A percentile compares a stretch with the other conserved stretches of the same genome.
These are phyloP conservation scores for Tephrocybe sp. DNA, from an alignment of 768 basidiomycete genomes.

Conservation along the genomic window DNA sequence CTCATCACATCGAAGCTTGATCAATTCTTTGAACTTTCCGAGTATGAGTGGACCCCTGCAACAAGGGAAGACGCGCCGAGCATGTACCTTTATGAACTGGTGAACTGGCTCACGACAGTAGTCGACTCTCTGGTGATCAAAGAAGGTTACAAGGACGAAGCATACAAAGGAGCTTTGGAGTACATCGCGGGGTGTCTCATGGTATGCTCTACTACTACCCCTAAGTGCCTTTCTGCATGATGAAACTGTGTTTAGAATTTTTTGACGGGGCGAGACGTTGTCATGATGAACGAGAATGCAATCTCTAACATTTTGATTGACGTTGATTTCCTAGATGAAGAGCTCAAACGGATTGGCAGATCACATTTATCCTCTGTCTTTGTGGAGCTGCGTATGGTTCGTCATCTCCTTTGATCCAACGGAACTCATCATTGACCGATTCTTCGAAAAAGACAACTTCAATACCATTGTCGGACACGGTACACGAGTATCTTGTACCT, in stretches of 20 bases:
- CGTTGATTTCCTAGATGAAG: conserved; percentile 86
- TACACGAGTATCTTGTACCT: conserved; percentile 80
- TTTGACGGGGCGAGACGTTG: conserved; percentile 71
- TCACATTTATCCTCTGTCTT: conserved; percentile 72
- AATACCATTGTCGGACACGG: conserved; percentile 69
- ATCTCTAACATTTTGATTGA: conserved; percentile 85
- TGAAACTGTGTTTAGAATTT: conserved; percentile 53
- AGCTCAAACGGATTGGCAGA: conserved; percentile 75
- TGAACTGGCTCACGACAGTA: conserved; percentile 95
- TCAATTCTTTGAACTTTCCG: conserved; percentile 92
- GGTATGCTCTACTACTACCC: conserved; percentile 46
- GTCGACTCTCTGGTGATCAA: conserved; percentile 88
- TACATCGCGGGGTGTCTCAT: conserved; percentile 88
- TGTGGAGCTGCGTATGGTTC: conserved; percentile 74
- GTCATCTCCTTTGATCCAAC: conserved; percentile 24
- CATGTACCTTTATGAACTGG: conserved; percentile 92
- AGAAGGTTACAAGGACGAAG: conserved; percentile 84
- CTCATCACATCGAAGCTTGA: conserved; percentile 92
- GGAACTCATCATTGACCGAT: conserved; percentile 11
- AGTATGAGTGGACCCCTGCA: conserved; percentile 91
- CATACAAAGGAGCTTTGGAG: conserved; percentile 84
- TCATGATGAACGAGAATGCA: conserved; percentile 86
- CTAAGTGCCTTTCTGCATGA: neutral
- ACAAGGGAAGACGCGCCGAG: conserved; percentile 75
- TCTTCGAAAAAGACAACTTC: conserved; percentile 54